phyloP scores from a whole-genome alignment of 169 alveolate genomes.

The Eimeria acervulina region DNA sequence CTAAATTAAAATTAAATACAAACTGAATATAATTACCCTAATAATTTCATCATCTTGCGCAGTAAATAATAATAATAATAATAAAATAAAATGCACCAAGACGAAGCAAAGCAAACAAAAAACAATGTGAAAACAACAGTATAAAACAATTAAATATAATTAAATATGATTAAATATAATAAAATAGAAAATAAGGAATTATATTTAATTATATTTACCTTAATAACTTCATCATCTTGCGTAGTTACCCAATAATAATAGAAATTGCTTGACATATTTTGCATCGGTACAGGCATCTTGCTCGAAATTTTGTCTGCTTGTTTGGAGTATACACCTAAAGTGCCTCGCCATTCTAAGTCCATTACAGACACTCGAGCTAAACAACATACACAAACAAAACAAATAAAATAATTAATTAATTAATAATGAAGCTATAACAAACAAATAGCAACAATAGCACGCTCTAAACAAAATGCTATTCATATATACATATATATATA shows the following conservation, averaged over 20 bases:
- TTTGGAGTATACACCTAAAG: constrained; percentile 90
- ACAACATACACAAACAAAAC: not conserved
- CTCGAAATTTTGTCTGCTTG: constrained; percentile 92
- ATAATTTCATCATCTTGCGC: too few species aligned
- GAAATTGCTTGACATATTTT: constrained; percentile 86
- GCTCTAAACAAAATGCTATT: too few species aligned
- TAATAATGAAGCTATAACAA: too few species aligned
- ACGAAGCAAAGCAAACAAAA: not conserved
- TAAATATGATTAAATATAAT: not conserved
- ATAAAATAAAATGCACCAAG: not conserved
- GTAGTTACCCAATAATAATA: constrained; percentile 93
- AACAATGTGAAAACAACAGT: too few species aligned
- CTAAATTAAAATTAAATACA: too few species aligned
- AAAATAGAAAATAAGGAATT: not conserved
- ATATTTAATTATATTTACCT: constrained; percentile 82
- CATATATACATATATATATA: not conserved
- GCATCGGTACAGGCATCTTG: constrained; percentile 88
- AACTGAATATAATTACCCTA: too few species aligned
- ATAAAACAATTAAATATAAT: too few species aligned
- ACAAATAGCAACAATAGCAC: too few species aligned
- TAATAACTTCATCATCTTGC: constrained; percentile 91
- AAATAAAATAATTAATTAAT: not conserved
- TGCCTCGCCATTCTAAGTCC: constrained; percentile 94
- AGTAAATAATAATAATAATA: too few species aligned
- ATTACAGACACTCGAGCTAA: constrained; percentile 87